Evolutionary conservation across 2,329 filamentous ascomycete genomes (phyloP).

Genomic region (Diaporthe sp.): DNA sequence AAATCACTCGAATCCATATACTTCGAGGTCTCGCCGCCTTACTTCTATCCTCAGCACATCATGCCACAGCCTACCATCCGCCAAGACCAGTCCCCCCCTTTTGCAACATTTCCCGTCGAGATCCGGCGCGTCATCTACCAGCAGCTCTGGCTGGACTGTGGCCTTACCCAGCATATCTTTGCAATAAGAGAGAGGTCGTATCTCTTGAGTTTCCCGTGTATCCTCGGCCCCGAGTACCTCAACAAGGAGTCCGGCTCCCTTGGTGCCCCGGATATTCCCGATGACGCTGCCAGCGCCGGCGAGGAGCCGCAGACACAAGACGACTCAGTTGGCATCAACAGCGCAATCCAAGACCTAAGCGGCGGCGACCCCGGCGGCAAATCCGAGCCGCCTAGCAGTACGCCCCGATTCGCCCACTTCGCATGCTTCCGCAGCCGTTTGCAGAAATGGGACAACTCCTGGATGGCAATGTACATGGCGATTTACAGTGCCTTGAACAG

Average conservation of each 20-base stretch:
- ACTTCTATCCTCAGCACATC: neutral
- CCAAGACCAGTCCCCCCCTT: slow-evolving; percentile 41
- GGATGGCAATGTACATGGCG: too few species aligned
- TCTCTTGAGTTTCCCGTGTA: slow-evolving; percentile 28
- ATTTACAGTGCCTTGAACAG: slow-evolving; percentile 3
- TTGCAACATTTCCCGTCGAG: slow-evolving; percentile 39
- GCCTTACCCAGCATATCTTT: slow-evolving; percentile 33
- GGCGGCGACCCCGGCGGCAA: too few species aligned
- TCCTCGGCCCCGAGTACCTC: slow-evolving; percentile 6
- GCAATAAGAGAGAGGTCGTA: neutral
- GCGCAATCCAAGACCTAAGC: too few species aligned
- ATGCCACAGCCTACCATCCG: neutral
- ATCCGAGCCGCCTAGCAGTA: neutral
- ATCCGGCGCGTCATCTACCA: slow-evolving; percentile 38
- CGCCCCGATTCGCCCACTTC: slow-evolving; percentile 27
- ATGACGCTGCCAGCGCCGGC: neutral
- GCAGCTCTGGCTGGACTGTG: slow-evolving; percentile 37
- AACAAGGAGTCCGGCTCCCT: neutral
- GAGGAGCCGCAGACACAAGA: too few species aligned
- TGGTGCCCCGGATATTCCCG: neutral
- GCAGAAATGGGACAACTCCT: neutral
- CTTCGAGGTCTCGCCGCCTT: neutral
- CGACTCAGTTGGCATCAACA: too few species aligned
- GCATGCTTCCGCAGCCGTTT: neutral
- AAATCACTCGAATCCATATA: neutral